Percentiles rank a stretch among this genome's conserved stretches.
Conservation (phyloP, 805 yeast species). For the Myxozyma kluyveri region DNA sequence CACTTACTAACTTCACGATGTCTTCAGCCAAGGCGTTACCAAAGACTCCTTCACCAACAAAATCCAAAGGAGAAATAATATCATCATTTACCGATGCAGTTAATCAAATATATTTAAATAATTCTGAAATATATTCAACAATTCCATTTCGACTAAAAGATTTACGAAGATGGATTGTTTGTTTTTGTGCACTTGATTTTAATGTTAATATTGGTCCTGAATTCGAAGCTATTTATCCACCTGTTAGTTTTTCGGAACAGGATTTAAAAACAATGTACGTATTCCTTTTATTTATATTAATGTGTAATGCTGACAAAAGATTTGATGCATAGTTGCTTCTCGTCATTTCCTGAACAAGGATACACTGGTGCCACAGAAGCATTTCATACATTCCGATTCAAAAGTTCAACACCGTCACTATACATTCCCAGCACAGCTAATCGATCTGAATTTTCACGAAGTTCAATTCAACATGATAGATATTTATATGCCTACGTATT, state of each 20-base stretch:
- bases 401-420: constrained; percentile 10
- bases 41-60: not conserved
- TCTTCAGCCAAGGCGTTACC: no score
- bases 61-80: not conserved
- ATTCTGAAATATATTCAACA: constrained; percentile 7
- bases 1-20: no score
- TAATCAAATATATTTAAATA: constrained; percentile 1
- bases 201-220: constrained; percentile 28
- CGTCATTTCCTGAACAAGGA: constrained; percentile 29
- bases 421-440: constrained; percentile 10
- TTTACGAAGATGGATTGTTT: constrained; percentile 20
- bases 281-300: not conserved
- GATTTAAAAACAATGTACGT: constrained; percentile 25
- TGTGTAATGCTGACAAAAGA: not conserved
- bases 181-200: constrained; percentile 26
- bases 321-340: constrained; percentile 16
- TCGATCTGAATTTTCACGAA: constrained; percentile 3
- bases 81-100: constrained; percentile 20
- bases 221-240: constrained; percentile 27
- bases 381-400: constrained; percentile 26
- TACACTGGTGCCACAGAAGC: constrained; percentile 18
- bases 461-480: constrained; percentile 8
- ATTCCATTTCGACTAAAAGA: constrained; percentile 13
- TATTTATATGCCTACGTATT: constrained; percentile 22
- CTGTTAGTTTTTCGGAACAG: constrained; percentile 20